phyloP scores from a whole-genome alignment of 306 rosid genomes.

The Trichosanthes truncata region DNA sequence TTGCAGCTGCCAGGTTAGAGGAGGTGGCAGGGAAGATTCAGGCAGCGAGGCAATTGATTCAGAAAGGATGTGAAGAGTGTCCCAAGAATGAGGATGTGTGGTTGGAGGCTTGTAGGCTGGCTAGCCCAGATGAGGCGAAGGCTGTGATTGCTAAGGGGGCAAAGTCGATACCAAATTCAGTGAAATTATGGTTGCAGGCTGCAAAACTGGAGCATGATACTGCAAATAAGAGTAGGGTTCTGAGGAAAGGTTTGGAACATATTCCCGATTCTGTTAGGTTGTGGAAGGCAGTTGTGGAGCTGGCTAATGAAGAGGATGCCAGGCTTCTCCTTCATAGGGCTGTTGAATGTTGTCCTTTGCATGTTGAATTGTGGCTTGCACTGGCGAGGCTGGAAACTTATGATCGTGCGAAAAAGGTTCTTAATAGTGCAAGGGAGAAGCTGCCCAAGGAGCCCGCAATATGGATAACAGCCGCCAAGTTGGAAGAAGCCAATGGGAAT shows the following conservation, averaged over 20 bases:
- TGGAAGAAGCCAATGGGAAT: slow-evolving; percentile 92
- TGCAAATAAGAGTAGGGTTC: slow-evolving; percentile 53
- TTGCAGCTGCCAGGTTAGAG: slow-evolving; percentile 83
- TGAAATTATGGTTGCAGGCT: slow-evolving; percentile 86
- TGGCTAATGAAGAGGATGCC: slow-evolving; percentile 81
- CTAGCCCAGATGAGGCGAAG: slow-evolving; percentile 82
- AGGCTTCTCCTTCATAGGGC: slow-evolving; percentile 79
- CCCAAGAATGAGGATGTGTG: slow-evolving; percentile 85
- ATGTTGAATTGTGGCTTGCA: slow-evolving; percentile 88
- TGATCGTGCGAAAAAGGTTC: slow-evolving; percentile 73
- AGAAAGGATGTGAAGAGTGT: slow-evolving; percentile 85
- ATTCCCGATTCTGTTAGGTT: slow-evolving; percentile 87
- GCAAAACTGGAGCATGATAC: slow-evolving; percentile 71
- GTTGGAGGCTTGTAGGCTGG: slow-evolving; percentile 84
- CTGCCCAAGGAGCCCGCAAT: slow-evolving; percentile 80
- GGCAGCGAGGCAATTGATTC: slow-evolving; percentile 68
- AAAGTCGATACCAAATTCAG: slow-evolving; percentile 67
- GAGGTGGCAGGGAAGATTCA: slow-evolving; percentile 83
- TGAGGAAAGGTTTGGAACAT: slow-evolving; percentile 80
- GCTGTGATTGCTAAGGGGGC: slow-evolving; percentile 78
- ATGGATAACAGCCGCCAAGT: slow-evolving; percentile 85
- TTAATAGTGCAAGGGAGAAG: slow-evolving; percentile 72
- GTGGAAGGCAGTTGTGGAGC: slow-evolving; percentile 95
- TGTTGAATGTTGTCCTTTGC: slow-evolving; percentile 82
- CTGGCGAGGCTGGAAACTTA: slow-evolving; percentile 82